Base-by-base conservation (phyloP, 306 rosid species). In the Psophocarpus tetragonolobus region DNA sequence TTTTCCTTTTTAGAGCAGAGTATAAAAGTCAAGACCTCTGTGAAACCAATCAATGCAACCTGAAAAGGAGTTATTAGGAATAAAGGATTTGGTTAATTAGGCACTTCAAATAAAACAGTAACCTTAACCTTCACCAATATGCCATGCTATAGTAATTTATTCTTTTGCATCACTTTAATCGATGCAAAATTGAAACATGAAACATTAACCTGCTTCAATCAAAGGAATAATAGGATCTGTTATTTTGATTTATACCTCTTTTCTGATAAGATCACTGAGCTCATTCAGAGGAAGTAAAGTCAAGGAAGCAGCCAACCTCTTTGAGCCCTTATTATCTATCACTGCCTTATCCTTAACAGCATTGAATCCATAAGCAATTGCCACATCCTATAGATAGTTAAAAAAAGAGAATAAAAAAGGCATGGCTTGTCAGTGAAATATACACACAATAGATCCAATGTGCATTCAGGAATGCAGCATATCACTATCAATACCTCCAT, bases 331-430 rank as follows among this genome's bases (percentile, higher is more conserved):
- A 84, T 94, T 92, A 68, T 96, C 97, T 61, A 82, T 88, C 73
- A 90, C 70, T 20, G 97, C 97, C 79, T 88, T 90, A 85, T 92
- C 97, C 88, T 92, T 83, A 57, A 95, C 30, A 53, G 87, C 89
- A 84, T 92, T 88, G 80, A 83, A 92, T 42, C 98, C 97, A 82
- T 89, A 95, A 44, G 96, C 98, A 80, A 95, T 88, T 51, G 98
- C 97, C 60, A 95, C 97, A 82, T 95, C 98, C 98, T 95, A 50
- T 56, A 56, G 56, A 75, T 15, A 69, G 68, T 39, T n/a, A 80
- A 53, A 27, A 44, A 47, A 9, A 0, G 75, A 29, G 53, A 21
- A 57, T 18, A 78, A n/a, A 54, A 78, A 13, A 20, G 13, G 36
- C 33, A 78, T 36, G 56, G 3, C 13, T 51, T 76, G 69, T 75